Percentiles rank a stretch among this genome's conserved stretches.
Conservation (phyloP, 176 grass and related monocot species). For the Panicum miliaceum region DNA sequence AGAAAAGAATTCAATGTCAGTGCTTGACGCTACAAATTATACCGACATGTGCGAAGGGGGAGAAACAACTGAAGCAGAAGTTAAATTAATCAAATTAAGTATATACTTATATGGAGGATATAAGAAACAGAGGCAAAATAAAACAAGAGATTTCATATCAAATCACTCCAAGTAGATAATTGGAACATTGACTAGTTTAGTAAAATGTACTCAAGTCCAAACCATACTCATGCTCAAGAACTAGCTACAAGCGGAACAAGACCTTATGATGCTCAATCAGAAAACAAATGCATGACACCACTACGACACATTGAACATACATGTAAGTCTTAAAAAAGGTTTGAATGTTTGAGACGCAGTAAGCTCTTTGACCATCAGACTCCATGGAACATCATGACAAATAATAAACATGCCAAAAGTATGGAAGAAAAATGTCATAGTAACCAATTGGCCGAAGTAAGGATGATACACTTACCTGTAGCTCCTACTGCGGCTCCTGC, state of each 20-base stretch:
- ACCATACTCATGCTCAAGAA: too few species aligned
- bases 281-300: neutral
- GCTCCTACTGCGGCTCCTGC: slow-evolving; percentile 75
- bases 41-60: neutral
- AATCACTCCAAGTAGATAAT: neutral
- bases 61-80: neutral
- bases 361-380: neutral
- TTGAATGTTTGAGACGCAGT: neutral
- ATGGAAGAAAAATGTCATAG: neutral
- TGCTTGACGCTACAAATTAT: neutral
- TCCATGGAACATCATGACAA: neutral
- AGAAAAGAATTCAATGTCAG: slow-evolving; percentile 28
- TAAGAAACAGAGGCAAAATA: neutral
- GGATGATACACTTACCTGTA: slow-evolving; percentile 59
- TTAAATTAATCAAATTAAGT: neutral
- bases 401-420: neutral
- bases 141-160: neutral
- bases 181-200: neutral
- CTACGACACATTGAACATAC: neutral
- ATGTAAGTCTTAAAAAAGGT: neutral
- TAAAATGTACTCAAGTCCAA: neutral
- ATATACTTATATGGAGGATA: neutral
- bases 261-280: neutral
- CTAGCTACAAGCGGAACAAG: neutral
- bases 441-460: neutral